phyloP scores from a whole-genome alignment of 164 flowering plant genomes.

The Kingdonia uniflora region DNA sequence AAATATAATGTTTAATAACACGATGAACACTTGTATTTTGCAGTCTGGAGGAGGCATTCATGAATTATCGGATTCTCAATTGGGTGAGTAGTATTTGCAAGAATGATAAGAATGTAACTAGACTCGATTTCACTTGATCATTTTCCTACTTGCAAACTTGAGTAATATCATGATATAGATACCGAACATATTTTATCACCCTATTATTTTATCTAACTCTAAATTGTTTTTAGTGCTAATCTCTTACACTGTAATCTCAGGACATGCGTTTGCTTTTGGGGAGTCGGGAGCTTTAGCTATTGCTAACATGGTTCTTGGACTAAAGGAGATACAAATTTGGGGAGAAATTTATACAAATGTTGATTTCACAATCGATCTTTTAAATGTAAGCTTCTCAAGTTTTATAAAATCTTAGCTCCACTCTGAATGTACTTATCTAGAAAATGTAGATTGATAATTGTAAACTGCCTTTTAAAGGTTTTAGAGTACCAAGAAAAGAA shows the following conservation, averaged over 20 bases:
- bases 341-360: slow-evolving; percentile 99
- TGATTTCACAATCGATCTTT: slow-evolving; percentile 92
- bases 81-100: slow-evolving; percentile 48
- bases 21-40: too few relatives aligned
- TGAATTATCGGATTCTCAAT: slow-evolving; percentile 99
- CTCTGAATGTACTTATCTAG: not conserved
- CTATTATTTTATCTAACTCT: too few relatives aligned
- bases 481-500: slow-evolving; percentile 85
- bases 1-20: too few relatives aligned
- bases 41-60: slow-evolving; percentile 99
- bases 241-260: too few relatives aligned
- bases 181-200: too few relatives aligned
- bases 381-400: slow-evolving; percentile 55
- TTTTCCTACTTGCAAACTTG: too few relatives aligned
- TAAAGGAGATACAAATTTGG: slow-evolving; percentile 96
- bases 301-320: slow-evolving; percentile 98
- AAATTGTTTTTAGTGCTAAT: too few relatives aligned
- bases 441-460: not conserved
- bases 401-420: not conserved
- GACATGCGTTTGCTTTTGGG: slow-evolving; percentile 96
- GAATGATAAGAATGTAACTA: too few relatives aligned
- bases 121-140: too few relatives aligned
- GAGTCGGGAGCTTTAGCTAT: slow-evolving; percentile 94
- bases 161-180: too few relatives aligned
- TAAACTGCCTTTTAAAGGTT: slow-evolving; percentile 42